Conservation (phyloP, 768 basidiomycete genomes). For the Phaffia tasmanica region DNA sequence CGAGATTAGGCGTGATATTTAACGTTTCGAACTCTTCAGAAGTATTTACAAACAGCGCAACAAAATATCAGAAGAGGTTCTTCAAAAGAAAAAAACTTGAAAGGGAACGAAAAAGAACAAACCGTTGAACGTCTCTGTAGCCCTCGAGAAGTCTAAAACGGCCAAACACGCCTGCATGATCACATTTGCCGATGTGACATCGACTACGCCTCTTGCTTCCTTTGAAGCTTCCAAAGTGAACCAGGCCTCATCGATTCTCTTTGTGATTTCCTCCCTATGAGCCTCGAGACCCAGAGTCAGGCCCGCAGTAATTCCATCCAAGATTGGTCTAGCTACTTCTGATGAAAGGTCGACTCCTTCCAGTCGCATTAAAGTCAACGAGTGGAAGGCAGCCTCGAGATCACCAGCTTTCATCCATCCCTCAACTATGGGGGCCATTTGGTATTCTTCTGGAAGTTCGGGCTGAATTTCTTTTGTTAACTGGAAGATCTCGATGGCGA, state of each 20-base stretch:
- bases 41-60: not conserved
- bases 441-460: not conserved
- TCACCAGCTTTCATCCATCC: slow-evolving; percentile 13
- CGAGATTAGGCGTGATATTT: slow-evolving; percentile 14
- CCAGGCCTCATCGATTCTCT: slow-evolving; percentile 18
- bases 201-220: slow-evolving; percentile 9
- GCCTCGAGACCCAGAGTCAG: slow-evolving; percentile 8
- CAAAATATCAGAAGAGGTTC: not conserved
- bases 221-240: slow-evolving; percentile 18
- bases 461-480: slow-evolving; percentile 3
- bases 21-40: slow-evolving; percentile 7
- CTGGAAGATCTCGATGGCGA: slow-evolving; percentile 5
- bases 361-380: slow-evolving; percentile 4
- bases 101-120: not conserved
- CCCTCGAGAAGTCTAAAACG: slow-evolving; percentile 17
- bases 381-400: slow-evolving; percentile 18
- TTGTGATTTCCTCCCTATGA: slow-evolving; percentile 5
- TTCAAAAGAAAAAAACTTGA: not conserved
- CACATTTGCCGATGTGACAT: slow-evolving; percentile 17
- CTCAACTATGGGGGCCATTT: slow-evolving; percentile 12
- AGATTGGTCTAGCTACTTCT: slow-evolving; percentile 7
- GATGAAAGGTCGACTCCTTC: slow-evolving; percentile 7
- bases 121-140: slow-evolving; percentile 25
- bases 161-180: slow-evolving; percentile 17
- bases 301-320: not conserved